Conservation (phyloP, 768 basidiomycete species). For the Pluteus cervinus region DNA sequence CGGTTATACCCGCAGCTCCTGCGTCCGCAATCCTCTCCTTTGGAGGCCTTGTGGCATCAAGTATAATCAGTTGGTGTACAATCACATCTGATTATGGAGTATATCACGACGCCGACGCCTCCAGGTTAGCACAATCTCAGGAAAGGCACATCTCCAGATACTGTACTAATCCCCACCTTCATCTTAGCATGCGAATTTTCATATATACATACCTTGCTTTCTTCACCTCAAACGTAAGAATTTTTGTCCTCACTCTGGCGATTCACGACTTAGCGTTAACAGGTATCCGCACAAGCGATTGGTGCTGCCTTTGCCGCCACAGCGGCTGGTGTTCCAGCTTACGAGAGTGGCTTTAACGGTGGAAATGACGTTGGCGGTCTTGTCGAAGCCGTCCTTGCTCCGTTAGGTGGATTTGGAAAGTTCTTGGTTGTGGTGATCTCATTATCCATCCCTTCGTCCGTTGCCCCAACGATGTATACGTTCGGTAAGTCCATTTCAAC, state of each 20-base stretch:
- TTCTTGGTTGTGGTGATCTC: conserved; percentile 68
- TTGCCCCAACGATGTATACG: conserved; percentile 74
- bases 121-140: conserved; percentile 18
- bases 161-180: no score
- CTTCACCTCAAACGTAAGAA: conserved; percentile 49
- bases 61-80: conserved; percentile 35
- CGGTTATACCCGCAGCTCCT: conserved; percentile 20
- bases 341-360: conserved; percentile 46
- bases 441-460: conserved; percentile 67
- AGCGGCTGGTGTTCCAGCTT: conserved; percentile 46
- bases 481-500: conserved; percentile 33
- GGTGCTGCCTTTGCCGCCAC: conserved; percentile 66
- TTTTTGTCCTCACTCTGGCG: not conserved
- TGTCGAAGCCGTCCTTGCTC: conserved; percentile 52
- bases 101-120: conserved; percentile 28
- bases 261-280: conserved; percentile 13
- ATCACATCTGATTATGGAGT: conserved; percentile 40
- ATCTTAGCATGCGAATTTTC: conserved; percentile 48
- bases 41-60: conserved; percentile 30
- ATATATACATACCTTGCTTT: conserved; percentile 62
- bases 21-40: conserved; percentile 29
- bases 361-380: conserved; percentile 60
- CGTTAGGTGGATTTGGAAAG: conserved; percentile 61
- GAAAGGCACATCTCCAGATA: not conserved
- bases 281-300: conserved; percentile 42